Conservation (phyloP, 2,329 filamentous ascomycete genomes). For the Alternaria arborescens region DNA sequence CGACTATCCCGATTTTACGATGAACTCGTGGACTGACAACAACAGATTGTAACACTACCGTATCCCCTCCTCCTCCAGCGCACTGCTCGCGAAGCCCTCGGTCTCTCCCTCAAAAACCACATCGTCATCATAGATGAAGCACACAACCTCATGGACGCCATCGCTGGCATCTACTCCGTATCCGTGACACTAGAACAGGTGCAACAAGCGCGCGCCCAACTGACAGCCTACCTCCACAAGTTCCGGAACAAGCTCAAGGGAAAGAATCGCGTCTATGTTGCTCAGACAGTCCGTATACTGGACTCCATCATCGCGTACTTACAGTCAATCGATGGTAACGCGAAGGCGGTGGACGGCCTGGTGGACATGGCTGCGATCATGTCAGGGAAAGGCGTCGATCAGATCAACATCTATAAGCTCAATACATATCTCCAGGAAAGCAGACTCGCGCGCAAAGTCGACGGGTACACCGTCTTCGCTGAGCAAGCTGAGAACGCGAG, state of each 20-base stretch:
- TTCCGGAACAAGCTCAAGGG: conserved; percentile 91
- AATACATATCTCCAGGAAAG: conserved; percentile 89
- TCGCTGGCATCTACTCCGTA: conserved; percentile 84
- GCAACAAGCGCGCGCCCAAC: conserved; percentile 74
- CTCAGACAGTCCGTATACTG: conserved; percentile 83
- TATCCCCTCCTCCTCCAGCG: conserved; percentile 91
- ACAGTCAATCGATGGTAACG: conserved; percentile 56
- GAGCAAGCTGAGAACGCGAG: conserved; percentile 57
- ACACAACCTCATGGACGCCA: conserved; percentile 96
- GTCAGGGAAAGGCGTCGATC: conserved; percentile 85
- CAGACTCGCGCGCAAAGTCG: conserved; percentile 92
- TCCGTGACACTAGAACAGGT: conserved; percentile 78
- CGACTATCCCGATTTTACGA: neutral
- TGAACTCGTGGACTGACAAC: conserved; percentile 18
- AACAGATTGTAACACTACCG: conserved; percentile 82
- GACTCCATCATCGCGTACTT: conserved; percentile 79
- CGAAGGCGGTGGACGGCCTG: conserved; percentile 66
- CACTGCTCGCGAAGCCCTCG: conserved; percentile 84
- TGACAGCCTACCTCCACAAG: conserved; percentile 82
- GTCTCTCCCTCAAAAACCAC: conserved; percentile 84
- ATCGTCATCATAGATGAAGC: conserved; percentile 97
- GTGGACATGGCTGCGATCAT: conserved; percentile 77
- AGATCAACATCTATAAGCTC: conserved; percentile 92
- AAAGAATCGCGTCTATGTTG: conserved; percentile 89
- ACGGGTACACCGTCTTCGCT: conserved; percentile 78